A percentile compares a stretch with the other conserved stretches of the same genome.
Conservation (phyloP, 306 rosid species). For the Astragalus membranaceus region DNA sequence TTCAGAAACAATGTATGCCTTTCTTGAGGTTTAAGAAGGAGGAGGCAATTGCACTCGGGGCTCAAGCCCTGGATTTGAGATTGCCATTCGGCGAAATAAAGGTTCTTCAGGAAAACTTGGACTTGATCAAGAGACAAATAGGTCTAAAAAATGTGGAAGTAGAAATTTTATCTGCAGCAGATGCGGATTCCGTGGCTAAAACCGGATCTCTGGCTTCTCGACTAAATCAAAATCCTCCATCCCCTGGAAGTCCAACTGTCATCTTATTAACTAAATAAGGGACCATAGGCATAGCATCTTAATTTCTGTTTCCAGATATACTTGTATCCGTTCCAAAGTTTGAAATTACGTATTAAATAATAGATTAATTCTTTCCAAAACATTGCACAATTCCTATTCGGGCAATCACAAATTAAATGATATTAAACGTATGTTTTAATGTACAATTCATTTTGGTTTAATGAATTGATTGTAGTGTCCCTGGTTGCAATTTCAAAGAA, state of each 20-base stretch:
- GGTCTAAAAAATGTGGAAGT: conserved; percentile 62
- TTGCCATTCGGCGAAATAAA: conserved; percentile 78
- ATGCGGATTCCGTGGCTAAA: conserved; percentile 46
- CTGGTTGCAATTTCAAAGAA: too few relatives aligned
- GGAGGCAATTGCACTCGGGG: conserved; percentile 59
- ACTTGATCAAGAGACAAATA: conserved; percentile 72
- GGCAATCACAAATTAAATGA: too few relatives aligned
- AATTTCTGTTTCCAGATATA: too few relatives aligned
- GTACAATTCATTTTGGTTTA: too few relatives aligned
- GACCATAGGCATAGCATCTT: too few relatives aligned
- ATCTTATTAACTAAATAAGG: conserved; percentile 56
- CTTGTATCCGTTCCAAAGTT: too few relatives aligned
- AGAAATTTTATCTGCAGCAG: conserved; percentile 46
- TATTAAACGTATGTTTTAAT: too few relatives aligned
- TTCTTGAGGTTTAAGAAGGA: conserved; percentile 81
- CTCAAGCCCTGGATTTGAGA: conserved; percentile 67
- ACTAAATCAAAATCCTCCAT: conserved; percentile 67
- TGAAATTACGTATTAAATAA: too few relatives aligned
- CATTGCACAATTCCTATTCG: too few relatives aligned
- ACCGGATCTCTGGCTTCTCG: conserved; percentile 59
- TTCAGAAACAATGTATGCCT: conserved; percentile 78
- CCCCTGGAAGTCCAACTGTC: conserved; percentile 88
- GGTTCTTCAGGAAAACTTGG: conserved; percentile 69
- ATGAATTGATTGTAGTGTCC: too few relatives aligned
- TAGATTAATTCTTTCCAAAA: too few relatives aligned